These are phyloP conservation scores for Leccinum boreale DNA, from an alignment of 768 basidiomycete species.

Conservation along the genomic window DNA sequence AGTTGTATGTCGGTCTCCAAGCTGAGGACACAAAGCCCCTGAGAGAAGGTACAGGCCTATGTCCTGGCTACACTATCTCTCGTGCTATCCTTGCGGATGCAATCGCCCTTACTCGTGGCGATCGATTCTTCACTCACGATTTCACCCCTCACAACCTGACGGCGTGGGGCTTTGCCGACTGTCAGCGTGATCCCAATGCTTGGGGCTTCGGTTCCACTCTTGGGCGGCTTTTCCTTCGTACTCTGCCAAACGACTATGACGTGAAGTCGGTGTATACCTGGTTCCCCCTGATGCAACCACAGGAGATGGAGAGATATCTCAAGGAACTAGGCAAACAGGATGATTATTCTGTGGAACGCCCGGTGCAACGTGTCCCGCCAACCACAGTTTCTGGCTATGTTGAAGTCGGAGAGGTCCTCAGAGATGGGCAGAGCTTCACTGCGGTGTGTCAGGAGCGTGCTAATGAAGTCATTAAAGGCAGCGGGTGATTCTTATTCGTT, in stretches of 20 bases:
- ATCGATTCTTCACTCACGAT: constrained; percentile 79
- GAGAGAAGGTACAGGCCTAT: constrained; percentile 77
- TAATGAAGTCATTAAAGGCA: constrained; percentile 50
- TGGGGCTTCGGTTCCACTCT: constrained; percentile 72
- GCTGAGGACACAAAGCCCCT: constrained; percentile 76
- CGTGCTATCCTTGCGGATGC: constrained; percentile 86
- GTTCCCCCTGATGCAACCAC: constrained; percentile 86
- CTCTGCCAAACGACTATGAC: constrained; percentile 65
- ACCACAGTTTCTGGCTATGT: constrained; percentile 44
- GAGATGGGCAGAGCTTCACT: constrained; percentile 42
- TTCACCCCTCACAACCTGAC: constrained; percentile 80
- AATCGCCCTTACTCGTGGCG: constrained; percentile 82
- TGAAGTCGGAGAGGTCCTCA: constrained; percentile 52
- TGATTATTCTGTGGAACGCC: constrained; percentile 55
- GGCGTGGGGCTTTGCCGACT: constrained; percentile 82
- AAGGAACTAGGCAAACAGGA: constrained; percentile 50
- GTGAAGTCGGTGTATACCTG: constrained; percentile 75
- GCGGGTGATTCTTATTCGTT: constrained; percentile 45
- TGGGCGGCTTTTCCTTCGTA: constrained; percentile 70
- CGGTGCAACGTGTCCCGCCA: constrained; percentile 30
- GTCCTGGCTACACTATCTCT: constrained; percentile 83
- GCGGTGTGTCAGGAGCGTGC: constrained; percentile 50
- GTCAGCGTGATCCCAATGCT: constrained; percentile 67
- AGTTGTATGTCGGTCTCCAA: constrained; percentile 78
- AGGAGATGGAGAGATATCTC: constrained; percentile 59